Evolutionary conservation across 306 rosid species (phyloP).

Genomic region (Sechiopsis laciniata): DNA sequence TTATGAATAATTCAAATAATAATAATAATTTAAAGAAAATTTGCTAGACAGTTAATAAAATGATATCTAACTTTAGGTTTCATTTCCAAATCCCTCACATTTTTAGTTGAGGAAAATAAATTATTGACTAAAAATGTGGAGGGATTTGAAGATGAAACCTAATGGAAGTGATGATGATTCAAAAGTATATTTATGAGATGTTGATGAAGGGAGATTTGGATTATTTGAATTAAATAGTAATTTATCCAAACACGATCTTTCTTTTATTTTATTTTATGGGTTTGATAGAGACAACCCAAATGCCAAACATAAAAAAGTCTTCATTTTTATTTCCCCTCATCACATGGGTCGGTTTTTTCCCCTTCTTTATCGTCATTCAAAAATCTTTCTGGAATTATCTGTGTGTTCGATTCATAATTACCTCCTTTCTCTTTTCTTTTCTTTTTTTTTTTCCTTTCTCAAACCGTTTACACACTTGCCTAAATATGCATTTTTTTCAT

Average conservation of each 20-base stretch:
- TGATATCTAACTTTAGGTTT: too few species aligned
- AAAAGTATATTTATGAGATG: slow-evolving; percentile 12
- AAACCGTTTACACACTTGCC: neutral
- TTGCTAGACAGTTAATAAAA: too few species aligned
- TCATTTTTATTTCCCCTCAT: neutral
- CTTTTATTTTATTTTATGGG: neutral
- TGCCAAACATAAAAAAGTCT: neutral
- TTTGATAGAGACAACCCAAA: slow-evolving; percentile 13
- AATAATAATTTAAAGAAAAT: too few species aligned
- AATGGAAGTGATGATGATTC: neutral
- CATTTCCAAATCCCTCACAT: too few species aligned
- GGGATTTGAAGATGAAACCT: too few species aligned
- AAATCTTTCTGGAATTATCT: neutral
- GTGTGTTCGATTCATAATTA: neutral
- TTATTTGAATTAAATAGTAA: neutral
- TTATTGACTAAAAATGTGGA: too few species aligned
- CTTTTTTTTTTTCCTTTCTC: neutral
- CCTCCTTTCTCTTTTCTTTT: neutral
- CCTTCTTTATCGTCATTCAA: neutral
- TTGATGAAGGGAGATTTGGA: neutral
- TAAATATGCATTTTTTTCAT: neutral
- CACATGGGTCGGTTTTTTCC: slow-evolving; percentile 14
- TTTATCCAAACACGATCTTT: neutral
- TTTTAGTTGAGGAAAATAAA: too few species aligned
- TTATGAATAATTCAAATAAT: too few species aligned